phyloP scores from a whole-genome alignment of 768 basidiomycete genomes.

The Naganishia randhawae region DNA sequence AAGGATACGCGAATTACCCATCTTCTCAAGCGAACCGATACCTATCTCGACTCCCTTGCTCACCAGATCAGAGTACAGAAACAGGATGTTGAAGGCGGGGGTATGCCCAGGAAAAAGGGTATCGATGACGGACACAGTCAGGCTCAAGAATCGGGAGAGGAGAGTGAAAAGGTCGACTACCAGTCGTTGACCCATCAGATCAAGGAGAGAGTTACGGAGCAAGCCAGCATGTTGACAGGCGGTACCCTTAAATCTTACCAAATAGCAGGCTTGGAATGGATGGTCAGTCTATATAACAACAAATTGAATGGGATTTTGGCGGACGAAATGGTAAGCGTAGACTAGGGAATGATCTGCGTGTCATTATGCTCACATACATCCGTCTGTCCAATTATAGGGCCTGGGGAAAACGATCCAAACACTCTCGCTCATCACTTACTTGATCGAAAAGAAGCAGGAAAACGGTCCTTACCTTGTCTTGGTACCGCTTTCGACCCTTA shows the following conservation, averaged over 20 bases:
- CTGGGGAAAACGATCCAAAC: conserved; percentile 53
- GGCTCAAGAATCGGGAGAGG: conserved; percentile 57
- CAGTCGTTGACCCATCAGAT: conserved; percentile 91
- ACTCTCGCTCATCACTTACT: conserved; percentile 72
- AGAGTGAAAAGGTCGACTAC: conserved; percentile 81
- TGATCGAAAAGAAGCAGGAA: conserved; percentile 84
- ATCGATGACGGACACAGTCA: conserved; percentile 63
- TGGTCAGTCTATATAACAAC: conserved; percentile 97
- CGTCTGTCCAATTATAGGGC: conserved; percentile 35
- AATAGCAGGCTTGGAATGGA: conserved; percentile 92
- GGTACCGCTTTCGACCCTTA: conserved; percentile 92
- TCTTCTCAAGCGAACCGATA: conserved; percentile 85
- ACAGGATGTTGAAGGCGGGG: conserved; percentile 57
- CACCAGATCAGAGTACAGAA: conserved; percentile 92
- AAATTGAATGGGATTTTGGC: conserved; percentile 89
- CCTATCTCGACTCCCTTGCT: conserved; percentile 89
- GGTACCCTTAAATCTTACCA: conserved; percentile 94
- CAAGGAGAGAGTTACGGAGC: conserved; percentile 70
- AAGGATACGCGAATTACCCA: conserved; percentile 99
- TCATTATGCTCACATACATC: neutral
- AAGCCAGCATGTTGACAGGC: conserved; percentile 63
- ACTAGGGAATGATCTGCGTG: neutral
- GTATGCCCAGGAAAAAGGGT: conserved; percentile 39
- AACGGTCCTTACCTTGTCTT: conserved; percentile 94
- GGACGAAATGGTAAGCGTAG: conserved; percentile 56